phyloP scores from a whole-genome alignment of 495 filamentous ascomycete species.

The Hypomontagnella monticulosa region DNA sequence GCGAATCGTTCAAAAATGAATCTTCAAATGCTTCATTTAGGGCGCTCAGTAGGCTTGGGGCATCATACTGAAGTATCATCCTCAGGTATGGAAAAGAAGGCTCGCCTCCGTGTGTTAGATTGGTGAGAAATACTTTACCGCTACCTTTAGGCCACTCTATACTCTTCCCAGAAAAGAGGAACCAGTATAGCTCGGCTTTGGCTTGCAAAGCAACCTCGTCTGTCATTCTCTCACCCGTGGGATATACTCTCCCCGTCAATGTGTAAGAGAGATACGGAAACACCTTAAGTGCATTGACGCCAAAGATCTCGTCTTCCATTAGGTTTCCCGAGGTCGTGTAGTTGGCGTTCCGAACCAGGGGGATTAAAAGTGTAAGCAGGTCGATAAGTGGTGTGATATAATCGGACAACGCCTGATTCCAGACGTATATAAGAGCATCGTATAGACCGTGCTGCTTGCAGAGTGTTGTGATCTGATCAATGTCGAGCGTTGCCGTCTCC shows the following conservation, averaged over 20 bases:
- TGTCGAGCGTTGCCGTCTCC: slow-evolving; percentile 88
- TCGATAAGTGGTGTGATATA: slow-evolving; percentile 91
- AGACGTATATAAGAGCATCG: slow-evolving; percentile 96
- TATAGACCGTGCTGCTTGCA: slow-evolving; percentile 93
- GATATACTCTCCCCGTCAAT: slow-evolving; percentile 91
- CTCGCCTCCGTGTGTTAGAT: slow-evolving; percentile 58
- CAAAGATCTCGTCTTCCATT: slow-evolving; percentile 60
- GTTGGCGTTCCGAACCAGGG: slow-evolving; percentile 62
- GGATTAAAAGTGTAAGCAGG: slow-evolving; percentile 75
- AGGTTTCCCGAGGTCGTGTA: slow-evolving; percentile 52
- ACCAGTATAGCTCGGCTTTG: slow-evolving; percentile 89
- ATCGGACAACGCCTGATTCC: slow-evolving; percentile 89
- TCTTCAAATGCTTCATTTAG: slow-evolving; percentile 98
- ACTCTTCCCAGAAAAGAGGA: slow-evolving; percentile 85
- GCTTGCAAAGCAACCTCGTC: slow-evolving; percentile 75
- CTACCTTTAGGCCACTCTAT: slow-evolving; percentile 70
- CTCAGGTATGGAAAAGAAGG: slow-evolving; percentile 84
- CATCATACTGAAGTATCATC: slow-evolving; percentile 85
- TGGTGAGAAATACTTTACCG: slow-evolving; percentile 63
- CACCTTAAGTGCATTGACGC: slow-evolving; percentile 82
- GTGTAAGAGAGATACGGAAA: slow-evolving; percentile 95
- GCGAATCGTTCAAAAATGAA: slow-evolving; percentile 83
- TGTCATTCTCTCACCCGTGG: slow-evolving; percentile 77
- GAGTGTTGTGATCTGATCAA: slow-evolving; percentile 89
- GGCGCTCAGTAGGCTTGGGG: slow-evolving; percentile 91